These are phyloP conservation scores for Paraleonurus japonicus DNA, from an alignment of 257 asterid genomes.

Conservation along the genomic window DNA sequence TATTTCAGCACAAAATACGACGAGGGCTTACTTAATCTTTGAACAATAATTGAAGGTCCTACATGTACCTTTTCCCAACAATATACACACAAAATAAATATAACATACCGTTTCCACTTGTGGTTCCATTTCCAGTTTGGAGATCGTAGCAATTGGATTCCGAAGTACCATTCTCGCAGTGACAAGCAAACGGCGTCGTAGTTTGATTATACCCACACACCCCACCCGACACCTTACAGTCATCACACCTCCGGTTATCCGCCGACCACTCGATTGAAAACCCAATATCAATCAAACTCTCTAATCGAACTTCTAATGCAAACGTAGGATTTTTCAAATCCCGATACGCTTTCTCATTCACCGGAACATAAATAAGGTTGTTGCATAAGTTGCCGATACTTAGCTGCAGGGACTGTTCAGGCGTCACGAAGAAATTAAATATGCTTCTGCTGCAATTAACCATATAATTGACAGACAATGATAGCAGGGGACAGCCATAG, in stretches of 20 bases:
- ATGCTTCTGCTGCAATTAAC: conserved; percentile 21
- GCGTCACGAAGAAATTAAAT: background rate
- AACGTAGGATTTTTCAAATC: background rate
- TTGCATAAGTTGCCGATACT: conserved; percentile 17
- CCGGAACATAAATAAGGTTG: conserved; percentile 27
- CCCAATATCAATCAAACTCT: conserved; percentile 35
- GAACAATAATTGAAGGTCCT: no score
- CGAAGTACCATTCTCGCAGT: conserved; percentile 23
- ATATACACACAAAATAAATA: no score
- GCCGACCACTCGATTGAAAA: conserved; percentile 51
- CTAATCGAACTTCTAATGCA: background rate
- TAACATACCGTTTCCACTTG: conserved; percentile 27
- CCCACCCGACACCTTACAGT: conserved; percentile 41
- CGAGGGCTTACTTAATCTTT: no score
- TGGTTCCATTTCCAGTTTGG: background rate
- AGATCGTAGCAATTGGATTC: conserved; percentile 21
- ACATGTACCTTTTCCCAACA: no score
- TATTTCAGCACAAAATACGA: no score
- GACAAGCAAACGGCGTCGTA: conserved; percentile 36
- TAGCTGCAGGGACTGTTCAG: background rate
- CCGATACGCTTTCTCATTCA: conserved; percentile 15
- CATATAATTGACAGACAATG: background rate
- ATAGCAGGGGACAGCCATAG: conserved; percentile 38
- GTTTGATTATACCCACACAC: conserved; percentile 42
- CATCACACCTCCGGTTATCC: conserved; percentile 17